Evolutionary conservation across 805 yeast species (phyloP), one percentile per base, ranked within the genome.

Genomic region (Sugiyamaella americana): DNA sequence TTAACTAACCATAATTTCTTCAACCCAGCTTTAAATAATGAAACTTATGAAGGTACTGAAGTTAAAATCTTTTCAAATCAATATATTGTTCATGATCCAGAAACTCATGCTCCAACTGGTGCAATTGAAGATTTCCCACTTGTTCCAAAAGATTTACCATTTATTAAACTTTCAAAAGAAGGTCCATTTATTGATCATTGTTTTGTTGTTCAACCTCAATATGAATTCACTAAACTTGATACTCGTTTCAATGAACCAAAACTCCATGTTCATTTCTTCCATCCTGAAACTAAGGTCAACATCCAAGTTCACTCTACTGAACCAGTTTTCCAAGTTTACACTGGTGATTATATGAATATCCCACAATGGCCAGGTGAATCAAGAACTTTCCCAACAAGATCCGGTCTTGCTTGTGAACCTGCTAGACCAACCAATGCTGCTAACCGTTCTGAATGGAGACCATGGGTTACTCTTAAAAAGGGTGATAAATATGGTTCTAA

Each of bases 1-100:
- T 64, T 81, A 59, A 78, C 85, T 21, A 81, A 80, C 61, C 87
- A 81, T 57, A 63, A 80, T 3, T 80, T 78, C 63, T 81, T 79
- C 70, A 79, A 76, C 58, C 59, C 78, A 38, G 40, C 50, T 44
- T 45, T 51, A 10, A 64, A 66, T 48, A 60, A 58, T 26, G 51
- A 37, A 10, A 56, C 56, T 16, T 61, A 68, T 41, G 68, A 57
- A 4, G 74, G 70, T 22, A 67, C 74, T n/a, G 60, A 66, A 48
- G 42, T 73, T 22, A 51, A 57, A 47, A 58, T 78, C 40, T 58
- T 59, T 37, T 60, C 78, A 22, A 66, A 68, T 50, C 57, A 67
- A 40, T 61, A 61, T 34, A 59, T 79, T 49, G 76, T 69, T 36
- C 72, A 75, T 24, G 75, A 71, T 53, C 55, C 54, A 3, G 57